Conservation (phyloP, 2,329 filamentous ascomycete species). For the Hypoxylon sp. region DNA sequence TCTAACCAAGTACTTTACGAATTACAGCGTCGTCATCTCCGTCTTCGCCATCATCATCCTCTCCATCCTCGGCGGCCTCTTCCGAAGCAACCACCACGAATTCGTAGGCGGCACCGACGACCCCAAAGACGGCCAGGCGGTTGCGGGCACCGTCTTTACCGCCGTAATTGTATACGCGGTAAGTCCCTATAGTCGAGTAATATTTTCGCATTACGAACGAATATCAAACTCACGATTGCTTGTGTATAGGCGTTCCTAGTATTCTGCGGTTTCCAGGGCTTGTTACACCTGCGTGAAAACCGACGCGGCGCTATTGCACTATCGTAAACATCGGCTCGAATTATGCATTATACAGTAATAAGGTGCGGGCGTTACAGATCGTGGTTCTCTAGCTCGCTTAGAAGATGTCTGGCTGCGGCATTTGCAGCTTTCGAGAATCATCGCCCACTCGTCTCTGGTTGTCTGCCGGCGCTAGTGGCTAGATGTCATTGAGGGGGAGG, state of each 20-base stretch:
- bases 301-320: slow-evolving; percentile 87
- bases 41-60: slow-evolving; percentile 76
- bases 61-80: slow-evolving; percentile 77
- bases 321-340: slow-evolving; percentile 24
- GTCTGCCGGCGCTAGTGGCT: neutral
- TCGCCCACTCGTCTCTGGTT: slow-evolving; percentile 12
- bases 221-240: slow-evolving; percentile 18
- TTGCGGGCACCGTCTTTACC: slow-evolving; percentile 87
- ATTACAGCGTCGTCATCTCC: slow-evolving; percentile 79
- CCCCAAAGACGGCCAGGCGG: slow-evolving; percentile 80
- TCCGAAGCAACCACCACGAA: slow-evolving; percentile 83
- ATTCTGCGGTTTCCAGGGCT: slow-evolving; percentile 91
- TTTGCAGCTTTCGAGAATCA: slow-evolving; percentile 12
- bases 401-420: slow-evolving; percentile 24
- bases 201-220: neutral
- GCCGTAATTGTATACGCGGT: slow-evolving; percentile 92
- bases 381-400: slow-evolving; percentile 21
- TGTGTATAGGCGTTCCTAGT: slow-evolving; percentile 83
- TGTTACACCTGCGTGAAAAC: slow-evolving; percentile 86
- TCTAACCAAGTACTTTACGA: slow-evolving; percentile 44
- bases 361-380: slow-evolving; percentile 40
- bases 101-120: slow-evolving; percentile 83
- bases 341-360: slow-evolving; percentile 27
- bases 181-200: slow-evolving; percentile 56
- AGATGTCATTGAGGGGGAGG: slow-evolving; percentile 8